These are phyloP conservation scores for Apiotrichum porosum DNA, from an alignment of 1,284 basidiomycete genomes.

Conservation along the genomic window DNA sequence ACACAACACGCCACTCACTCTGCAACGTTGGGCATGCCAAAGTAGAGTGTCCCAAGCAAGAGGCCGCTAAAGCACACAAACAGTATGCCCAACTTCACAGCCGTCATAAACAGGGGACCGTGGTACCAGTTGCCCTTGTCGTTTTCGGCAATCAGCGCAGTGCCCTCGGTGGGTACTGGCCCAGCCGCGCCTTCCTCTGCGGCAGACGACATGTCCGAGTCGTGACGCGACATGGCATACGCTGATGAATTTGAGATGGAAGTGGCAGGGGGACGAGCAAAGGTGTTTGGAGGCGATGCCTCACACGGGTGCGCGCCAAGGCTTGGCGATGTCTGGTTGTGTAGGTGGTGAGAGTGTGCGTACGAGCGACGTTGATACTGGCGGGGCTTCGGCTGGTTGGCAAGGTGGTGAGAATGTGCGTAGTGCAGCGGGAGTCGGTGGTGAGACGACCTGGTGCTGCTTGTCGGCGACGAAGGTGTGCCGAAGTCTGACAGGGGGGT, in stretches of 20 bases:
- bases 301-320: conserved; percentile 10
- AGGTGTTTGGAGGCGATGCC: background rate
- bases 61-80: conserved; percentile 66
- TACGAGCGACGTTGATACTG: no score
- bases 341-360: no score
- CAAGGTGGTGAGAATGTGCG: no score
- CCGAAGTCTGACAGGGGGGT: no score
- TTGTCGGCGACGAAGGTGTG: no score
- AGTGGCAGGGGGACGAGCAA: no score
- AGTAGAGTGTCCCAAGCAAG: conserved; percentile 68
- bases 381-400: background rate
- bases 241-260: no score
- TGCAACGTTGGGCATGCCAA: conserved; percentile 72
- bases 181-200: background rate
- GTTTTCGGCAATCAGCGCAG: background rate
- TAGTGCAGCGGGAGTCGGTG: no score
- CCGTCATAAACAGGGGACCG: conserved; percentile 66
- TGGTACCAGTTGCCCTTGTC: conserved; percentile 31
- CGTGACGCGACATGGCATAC: background rate
- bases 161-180: background rate
- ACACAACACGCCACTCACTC: conserved; percentile 55
- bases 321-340: no score
- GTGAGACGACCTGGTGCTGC: no score
- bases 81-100: conserved; percentile 72
- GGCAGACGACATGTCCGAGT: background rate